Percentiles rank a stretch among this genome's conserved stretches.
These are phyloP conservation scores for Fraxinus velutina DNA, from an alignment of 305 asterid species.

Conservation along the genomic window DNA sequence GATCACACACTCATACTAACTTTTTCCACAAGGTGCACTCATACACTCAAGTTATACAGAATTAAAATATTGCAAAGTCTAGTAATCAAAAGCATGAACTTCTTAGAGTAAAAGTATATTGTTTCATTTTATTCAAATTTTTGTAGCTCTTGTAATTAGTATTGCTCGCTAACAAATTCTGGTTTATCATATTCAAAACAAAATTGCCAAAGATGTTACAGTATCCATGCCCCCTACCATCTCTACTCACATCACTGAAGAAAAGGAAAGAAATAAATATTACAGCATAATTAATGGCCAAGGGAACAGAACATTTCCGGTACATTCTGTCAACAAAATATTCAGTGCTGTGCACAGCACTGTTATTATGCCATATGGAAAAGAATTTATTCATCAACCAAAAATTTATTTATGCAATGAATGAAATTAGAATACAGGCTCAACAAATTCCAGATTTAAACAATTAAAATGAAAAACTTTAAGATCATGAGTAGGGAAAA, in stretches of 20 bases:
- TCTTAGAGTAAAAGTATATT: background rate
- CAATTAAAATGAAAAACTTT: background rate
- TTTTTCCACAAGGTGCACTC: background rate
- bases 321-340: background rate
- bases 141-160: background rate
- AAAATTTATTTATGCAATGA: background rate
- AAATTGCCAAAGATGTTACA: background rate
- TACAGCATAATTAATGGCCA: background rate
- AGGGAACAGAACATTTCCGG: background rate
- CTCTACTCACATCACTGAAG: background rate
- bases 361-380: background rate
- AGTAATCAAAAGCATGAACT: background rate
- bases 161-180: background rate
- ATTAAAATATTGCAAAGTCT: background rate
- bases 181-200: background rate
- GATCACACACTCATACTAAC: background rate
- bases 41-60: background rate
- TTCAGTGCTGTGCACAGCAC: background rate
- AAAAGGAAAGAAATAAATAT: background rate
- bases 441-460: constrained; percentile 2
- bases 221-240: background rate
- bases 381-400: background rate
- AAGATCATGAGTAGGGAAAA: background rate
- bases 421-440: background rate
- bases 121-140: background rate